phyloP scores from a whole-genome alignment of 2,329 filamentous ascomycete genomes.

The Cercospora brassicicola region DNA sequence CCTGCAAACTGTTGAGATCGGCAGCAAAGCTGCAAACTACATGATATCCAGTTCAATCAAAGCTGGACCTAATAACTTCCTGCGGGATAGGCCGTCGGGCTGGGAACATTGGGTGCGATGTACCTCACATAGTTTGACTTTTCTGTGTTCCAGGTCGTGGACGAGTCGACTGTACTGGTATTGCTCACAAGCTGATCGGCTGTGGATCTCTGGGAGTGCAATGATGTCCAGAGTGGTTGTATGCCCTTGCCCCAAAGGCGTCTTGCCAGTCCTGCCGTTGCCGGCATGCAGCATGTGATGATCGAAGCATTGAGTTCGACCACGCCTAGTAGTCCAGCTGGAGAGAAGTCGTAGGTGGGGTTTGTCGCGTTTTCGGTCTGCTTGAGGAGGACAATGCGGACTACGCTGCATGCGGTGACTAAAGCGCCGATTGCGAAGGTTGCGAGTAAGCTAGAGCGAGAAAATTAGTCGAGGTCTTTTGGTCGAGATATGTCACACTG shows the following conservation, averaged over 20 bases:
- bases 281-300: slow-evolving; percentile 12
- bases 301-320: slow-evolving; percentile 9
- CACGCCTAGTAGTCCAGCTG: slow-evolving; percentile 4
- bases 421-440: slow-evolving; percentile 1
- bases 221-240: neutral
- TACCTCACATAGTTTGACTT: neutral
- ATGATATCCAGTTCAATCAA: neutral
- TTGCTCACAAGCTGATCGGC: neutral
- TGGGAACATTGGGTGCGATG: neutral
- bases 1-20: neutral
- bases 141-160: neutral
- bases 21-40: neutral
- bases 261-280: slow-evolving; percentile 4
- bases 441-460: neutral
- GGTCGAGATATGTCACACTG: neutral
- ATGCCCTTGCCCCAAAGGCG: slow-evolving; percentile 7
- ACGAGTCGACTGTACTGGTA: neutral
- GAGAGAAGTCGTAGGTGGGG: slow-evolving; percentile 7
- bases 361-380: slow-evolving; percentile 2
- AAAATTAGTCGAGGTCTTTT: neutral
- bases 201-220: neutral
- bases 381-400: slow-evolving; percentile 11
- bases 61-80: neutral
- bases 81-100: neutral
- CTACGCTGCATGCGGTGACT: slow-evolving; percentile 8